Percentiles rank a stretch among this genome's conserved stretches.
phyloP scores from a whole-genome alignment of 2,329 filamentous ascomycete species.

The Elsinoe arachidis region DNA sequence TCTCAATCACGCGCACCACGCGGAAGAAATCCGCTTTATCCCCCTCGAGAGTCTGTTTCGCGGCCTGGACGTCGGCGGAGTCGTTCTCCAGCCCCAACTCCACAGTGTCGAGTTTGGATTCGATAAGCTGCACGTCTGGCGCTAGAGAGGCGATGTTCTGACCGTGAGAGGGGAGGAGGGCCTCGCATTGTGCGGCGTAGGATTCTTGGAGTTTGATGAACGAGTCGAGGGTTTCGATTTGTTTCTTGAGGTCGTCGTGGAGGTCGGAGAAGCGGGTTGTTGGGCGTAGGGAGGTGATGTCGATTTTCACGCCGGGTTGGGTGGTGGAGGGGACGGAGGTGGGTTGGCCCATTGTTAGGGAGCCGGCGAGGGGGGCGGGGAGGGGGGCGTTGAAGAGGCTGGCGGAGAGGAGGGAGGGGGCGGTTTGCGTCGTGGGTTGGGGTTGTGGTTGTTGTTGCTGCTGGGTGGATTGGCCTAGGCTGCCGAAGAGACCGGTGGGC shows the following conservation, averaged over 20 bases:
- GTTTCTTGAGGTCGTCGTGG: slow-evolving; percentile 67
- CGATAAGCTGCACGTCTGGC: slow-evolving; percentile 56
- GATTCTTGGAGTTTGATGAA: slow-evolving; percentile 71
- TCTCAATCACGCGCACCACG: slow-evolving; percentile 65
- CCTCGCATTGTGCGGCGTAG: slow-evolving; percentile 66
- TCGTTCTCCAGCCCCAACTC: slow-evolving; percentile 56
- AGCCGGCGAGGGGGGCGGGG: slow-evolving; percentile 24
- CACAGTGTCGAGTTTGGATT: slow-evolving; percentile 53
- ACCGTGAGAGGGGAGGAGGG: slow-evolving; percentile 54
- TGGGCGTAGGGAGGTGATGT: slow-evolving; percentile 67
- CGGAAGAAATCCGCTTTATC: slow-evolving; percentile 63
- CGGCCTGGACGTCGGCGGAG: slow-evolving; percentile 49
- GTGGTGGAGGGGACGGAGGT: slow-evolving; percentile 37
- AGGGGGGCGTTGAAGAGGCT: slow-evolving; percentile 16
- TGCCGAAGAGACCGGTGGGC: slow-evolving; percentile 27
- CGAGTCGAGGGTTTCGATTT: slow-evolving; percentile 69
- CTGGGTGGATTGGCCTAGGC: slow-evolving; percentile 19
- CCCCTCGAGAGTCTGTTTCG: slow-evolving; percentile 50
- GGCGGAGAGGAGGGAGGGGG: slow-evolving; percentile 25
- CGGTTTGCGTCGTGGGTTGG: slow-evolving; percentile 20
- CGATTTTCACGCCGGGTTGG: slow-evolving; percentile 64
- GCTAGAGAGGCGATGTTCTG: slow-evolving; percentile 56
- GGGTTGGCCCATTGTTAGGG: slow-evolving; percentile 41
- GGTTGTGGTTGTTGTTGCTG: slow-evolving; percentile 22
- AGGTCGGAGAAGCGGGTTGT: slow-evolving; percentile 91